These are phyloP conservation scores for Ramaria rubella DNA, from an alignment of 768 basidiomycete genomes.

Conservation along the genomic window DNA sequence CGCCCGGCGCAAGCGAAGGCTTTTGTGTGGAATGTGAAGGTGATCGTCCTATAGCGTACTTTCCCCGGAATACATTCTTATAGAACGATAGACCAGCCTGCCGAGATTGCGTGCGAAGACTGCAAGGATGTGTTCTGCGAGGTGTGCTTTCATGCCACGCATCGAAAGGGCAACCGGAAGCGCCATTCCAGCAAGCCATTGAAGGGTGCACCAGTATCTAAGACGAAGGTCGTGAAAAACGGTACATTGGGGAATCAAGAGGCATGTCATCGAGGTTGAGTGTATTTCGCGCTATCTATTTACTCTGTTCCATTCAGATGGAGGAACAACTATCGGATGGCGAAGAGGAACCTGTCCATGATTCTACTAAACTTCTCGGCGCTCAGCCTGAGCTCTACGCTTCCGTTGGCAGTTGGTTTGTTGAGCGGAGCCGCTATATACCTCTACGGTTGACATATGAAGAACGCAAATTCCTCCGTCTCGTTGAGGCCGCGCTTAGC, in stretches of 20 bases:
- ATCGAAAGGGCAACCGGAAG: slow-evolving; percentile 75
- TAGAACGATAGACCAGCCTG: slow-evolving; percentile 63
- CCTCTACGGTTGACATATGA: slow-evolving; percentile 66
- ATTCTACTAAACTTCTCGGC: slow-evolving; percentile 34
- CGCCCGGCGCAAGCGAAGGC: slow-evolving; percentile 45
- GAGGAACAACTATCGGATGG: slow-evolving; percentile 28
- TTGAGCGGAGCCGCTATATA: slow-evolving; percentile 75
- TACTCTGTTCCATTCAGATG: slow-evolving; percentile 23
- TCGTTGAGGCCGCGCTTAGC: slow-evolving; percentile 76
- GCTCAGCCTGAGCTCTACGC: slow-evolving; percentile 55
- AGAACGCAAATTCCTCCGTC: slow-evolving; percentile 80
- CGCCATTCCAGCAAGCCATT: slow-evolving; percentile 50
- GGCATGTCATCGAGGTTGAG: slow-evolving; percentile 13
- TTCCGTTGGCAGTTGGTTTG: slow-evolving; percentile 77
- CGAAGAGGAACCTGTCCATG: slow-evolving; percentile 32
- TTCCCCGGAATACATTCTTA: background rate
- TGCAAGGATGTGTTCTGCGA: slow-evolving; percentile 74
- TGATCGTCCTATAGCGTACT: slow-evolving; percentile 22
- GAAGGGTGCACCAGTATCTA: slow-evolving; percentile 8
- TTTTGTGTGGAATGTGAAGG: slow-evolving; percentile 86
- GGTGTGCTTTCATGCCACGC: slow-evolving; percentile 81
- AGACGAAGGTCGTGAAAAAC: slow-evolving; percentile 7
- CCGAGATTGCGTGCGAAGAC: slow-evolving; percentile 62
- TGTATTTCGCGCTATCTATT: background rate
- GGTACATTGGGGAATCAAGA: slow-evolving; percentile 15